Percentiles rank a stretch among this genome's conserved stretches.
Evolutionary conservation across 257 asterid genomes (phyloP).

Genomic region (Nicotiana obtusifolia): DNA sequence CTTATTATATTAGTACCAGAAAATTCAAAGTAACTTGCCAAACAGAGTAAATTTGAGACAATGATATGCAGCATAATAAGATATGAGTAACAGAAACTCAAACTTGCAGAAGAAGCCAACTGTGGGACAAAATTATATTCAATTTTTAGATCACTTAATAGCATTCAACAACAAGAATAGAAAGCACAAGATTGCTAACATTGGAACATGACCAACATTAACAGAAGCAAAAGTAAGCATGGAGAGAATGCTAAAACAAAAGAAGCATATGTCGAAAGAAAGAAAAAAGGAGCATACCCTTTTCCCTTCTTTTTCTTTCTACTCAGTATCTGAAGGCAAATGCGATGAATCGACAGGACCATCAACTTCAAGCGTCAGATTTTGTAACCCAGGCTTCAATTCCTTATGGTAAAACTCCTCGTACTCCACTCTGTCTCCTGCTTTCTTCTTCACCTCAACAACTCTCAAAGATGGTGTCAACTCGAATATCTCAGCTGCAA

Average conservation of each 20-base stretch:
- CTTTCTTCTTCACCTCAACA: slow-evolving; percentile 84
- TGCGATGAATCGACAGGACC: slow-evolving; percentile 26
- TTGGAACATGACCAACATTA: slow-evolving; percentile 20
- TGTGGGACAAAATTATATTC: slow-evolving; percentile 16
- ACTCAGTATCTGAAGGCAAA: slow-evolving; percentile 58
- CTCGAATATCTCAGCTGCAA: slow-evolving; percentile 91
- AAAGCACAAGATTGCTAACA: slow-evolving; percentile 18
- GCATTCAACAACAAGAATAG: slow-evolving; percentile 20
- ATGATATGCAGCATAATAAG: background rate
- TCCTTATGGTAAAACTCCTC: slow-evolving; percentile 71
- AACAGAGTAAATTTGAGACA: background rate
- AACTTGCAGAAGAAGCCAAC: background rate
- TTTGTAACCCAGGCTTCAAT: slow-evolving; percentile 63
- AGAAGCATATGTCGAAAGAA: slow-evolving; percentile 1
- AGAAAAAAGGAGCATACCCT: slow-evolving; percentile 25
- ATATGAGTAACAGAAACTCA: background rate
- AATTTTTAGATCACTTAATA: slow-evolving; percentile 20
- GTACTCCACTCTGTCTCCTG: slow-evolving; percentile 66
- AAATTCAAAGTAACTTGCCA: background rate
- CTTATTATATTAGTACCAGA: background rate
- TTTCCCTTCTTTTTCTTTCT: slow-evolving; percentile 26
- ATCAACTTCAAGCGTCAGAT: slow-evolving; percentile 33
- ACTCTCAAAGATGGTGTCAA: slow-evolving; percentile 81
- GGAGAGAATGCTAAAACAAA: background rate
- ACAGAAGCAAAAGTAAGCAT: background rate